Evolutionary conservation across 257 asterid species (phyloP), one percentile per base, ranked within the genome.

Genomic region (Scutellaria baicalensis): DNA sequence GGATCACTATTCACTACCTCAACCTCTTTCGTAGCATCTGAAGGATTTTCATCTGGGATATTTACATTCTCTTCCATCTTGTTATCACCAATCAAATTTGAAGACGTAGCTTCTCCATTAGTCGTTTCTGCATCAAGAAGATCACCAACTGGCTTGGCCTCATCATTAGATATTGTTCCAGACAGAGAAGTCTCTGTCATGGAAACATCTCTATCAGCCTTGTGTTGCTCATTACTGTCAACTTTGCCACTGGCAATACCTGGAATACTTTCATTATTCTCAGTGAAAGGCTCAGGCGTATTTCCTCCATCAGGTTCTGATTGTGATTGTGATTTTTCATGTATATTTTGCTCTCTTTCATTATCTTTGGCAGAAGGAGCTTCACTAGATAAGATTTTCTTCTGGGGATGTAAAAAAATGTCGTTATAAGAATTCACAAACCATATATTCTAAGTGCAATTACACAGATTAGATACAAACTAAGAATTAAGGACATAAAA

Each of bases 371-470:
- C 66, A 56, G 69, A 63, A 38, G 90, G 77, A 35, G 79, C 83
- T 84, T 84, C 93, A 51, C 49, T 78, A 62, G 93, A 69, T 64
- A 82, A 56, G 42, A 78, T 80, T 81, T 76, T 81, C 79, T 81
- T 91, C 82, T 85, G 91, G 70, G 78, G 69, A 86, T 80, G 83
- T 50, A 83, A 68, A 69, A 59, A 70, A 75, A 68, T 58, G 42
- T 59, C 70, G 62, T 86, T 48, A 76, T 59, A 63, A 61, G n/a
- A 23, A 76, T 55, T 33, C 67, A 77, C 64, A 20, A 76, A 74
- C 21, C 62, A 12, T 45, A 44, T 58, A 42, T 64, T 58, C 71
- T 56, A 49, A 47, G 14, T 36, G 69, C 6, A 43, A 49, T 59
- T 44, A 66, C 20, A 71, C 7, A 74, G 62, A 44, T 52, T 49